phyloP scores from a whole-genome alignment of 768 basidiomycete genomes.

The Mycena haematopus region DNA sequence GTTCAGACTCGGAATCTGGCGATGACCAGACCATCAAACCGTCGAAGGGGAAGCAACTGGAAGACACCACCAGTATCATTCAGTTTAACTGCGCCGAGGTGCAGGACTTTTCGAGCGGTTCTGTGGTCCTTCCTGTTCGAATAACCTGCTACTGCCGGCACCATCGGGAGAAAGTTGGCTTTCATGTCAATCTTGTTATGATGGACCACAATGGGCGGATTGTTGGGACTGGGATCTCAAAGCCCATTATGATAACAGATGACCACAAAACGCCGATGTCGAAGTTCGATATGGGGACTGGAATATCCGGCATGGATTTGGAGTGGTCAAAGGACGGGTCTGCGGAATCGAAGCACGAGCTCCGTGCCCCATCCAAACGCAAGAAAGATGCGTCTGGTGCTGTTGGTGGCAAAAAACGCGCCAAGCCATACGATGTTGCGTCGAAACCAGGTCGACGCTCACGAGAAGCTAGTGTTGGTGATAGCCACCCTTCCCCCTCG shows the following conservation, averaged over 20 bases:
- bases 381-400: slow-evolving; percentile 46
- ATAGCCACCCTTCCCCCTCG: slow-evolving; percentile 36
- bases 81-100: slow-evolving; percentile 95
- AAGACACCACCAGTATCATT: slow-evolving; percentile 85
- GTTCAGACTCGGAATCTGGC: slow-evolving; percentile 74
- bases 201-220: slow-evolving; percentile 79
- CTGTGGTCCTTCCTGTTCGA: slow-evolving; percentile 87
- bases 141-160: slow-evolving; percentile 99
- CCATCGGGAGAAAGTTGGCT: slow-evolving; percentile 96
- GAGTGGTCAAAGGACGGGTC: slow-evolving; percentile 54
- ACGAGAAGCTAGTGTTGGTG: slow-evolving; percentile 58
- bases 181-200: slow-evolving; percentile 88
- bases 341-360: slow-evolving; percentile 38
- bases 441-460: slow-evolving; percentile 52
- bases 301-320: slow-evolving; percentile 45
- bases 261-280: slow-evolving; percentile 82
- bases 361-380: slow-evolving; percentile 46
- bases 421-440: slow-evolving; percentile 71
- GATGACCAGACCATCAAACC: slow-evolving; percentile 51
- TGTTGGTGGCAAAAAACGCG: slow-evolving; percentile 57
- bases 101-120: slow-evolving; percentile 87
- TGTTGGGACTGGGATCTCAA: slow-evolving; percentile 81
- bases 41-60: slow-evolving; percentile 54
- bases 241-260: slow-evolving; percentile 98
- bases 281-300: slow-evolving; percentile 40